Evolutionary conservation across 768 basidiomycete species (phyloP).

Genomic region (Termitomyces sp.): DNA sequence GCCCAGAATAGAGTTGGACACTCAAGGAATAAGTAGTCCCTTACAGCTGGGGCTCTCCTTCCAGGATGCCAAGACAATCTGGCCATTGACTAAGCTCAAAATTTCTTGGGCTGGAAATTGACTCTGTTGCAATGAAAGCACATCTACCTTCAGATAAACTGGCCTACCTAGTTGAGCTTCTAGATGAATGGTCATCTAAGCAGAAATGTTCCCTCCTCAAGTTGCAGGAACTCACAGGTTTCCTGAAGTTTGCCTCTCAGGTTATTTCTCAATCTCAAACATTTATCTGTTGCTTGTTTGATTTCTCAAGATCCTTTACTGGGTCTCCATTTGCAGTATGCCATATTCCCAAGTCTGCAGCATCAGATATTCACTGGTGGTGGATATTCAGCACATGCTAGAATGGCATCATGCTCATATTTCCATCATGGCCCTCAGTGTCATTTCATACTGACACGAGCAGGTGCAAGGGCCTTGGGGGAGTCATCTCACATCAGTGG

Average conservation of each 20-base stretch:
- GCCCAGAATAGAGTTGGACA: too few species aligned
- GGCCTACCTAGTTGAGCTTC: constrained; percentile 16
- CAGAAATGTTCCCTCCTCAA: constrained; percentile 18
- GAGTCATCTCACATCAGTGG: constrained; percentile 20
- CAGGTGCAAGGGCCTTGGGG: constrained; percentile 24
- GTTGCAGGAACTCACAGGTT: constrained; percentile 28
- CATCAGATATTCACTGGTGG: constrained; percentile 31
- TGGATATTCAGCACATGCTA: constrained; percentile 17
- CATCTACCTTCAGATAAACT: constrained; percentile 29
- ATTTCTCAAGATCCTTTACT: constrained; percentile 24
- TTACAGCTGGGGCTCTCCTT: constrained; percentile 26
- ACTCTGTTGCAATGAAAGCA: constrained; percentile 25
- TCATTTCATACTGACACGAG: constrained; percentile 29
- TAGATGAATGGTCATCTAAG: constrained; percentile 20
- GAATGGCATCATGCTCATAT: constrained; percentile 25
- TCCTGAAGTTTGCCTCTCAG: constrained; percentile 29
- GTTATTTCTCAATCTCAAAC: constrained; percentile 27
- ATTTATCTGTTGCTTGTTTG: constrained; percentile 24
- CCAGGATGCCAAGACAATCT: constrained; percentile 19
- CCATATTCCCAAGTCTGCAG: constrained; percentile 19
- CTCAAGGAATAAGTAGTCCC: too few species aligned
- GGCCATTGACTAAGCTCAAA: constrained; percentile 19
- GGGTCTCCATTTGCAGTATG: constrained; percentile 16
- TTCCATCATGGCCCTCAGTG: constrained; percentile 7
- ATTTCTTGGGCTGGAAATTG: constrained; percentile 23